These are phyloP conservation scores for Fusarium coicis DNA, from an alignment of 2,329 filamentous ascomycete genomes.

Conservation along the genomic window DNA sequence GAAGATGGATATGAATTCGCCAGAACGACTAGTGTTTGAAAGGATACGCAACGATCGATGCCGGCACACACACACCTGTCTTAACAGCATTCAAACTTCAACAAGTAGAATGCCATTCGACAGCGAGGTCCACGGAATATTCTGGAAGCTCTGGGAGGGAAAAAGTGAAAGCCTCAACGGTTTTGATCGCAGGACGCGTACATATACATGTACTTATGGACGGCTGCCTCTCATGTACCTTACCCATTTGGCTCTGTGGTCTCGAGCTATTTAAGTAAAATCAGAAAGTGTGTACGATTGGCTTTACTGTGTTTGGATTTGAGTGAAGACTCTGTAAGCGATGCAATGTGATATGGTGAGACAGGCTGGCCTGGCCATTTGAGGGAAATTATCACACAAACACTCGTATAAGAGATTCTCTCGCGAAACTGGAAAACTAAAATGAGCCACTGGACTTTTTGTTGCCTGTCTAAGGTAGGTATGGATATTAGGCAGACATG, in stretches of 20 bases:
- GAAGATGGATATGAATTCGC: neutral
- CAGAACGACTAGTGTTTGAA: neutral
- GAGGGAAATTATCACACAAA: neutral
- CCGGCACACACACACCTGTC: neutral
- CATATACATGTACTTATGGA: neutral
- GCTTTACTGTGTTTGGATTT: neutral
- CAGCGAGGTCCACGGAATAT: neutral
- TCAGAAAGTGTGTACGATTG: slow-evolving; percentile 9
- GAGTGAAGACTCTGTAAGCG: neutral
- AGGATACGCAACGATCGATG: neutral
- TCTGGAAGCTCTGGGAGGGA: neutral
- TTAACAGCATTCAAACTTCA: slow-evolving; percentile 1
- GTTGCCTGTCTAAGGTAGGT: neutral
- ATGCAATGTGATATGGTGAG: neutral
- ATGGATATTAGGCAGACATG: slow-evolving; percentile 7
- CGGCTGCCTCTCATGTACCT: slow-evolving; percentile 18
- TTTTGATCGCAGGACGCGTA: neutral
- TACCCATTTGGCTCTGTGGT: neutral
- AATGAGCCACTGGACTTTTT: neutral
- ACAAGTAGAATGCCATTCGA: neutral
- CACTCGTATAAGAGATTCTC: neutral
- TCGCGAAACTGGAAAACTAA: neutral
- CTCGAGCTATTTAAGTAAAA: slow-evolving; percentile 23
- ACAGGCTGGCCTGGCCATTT: neutral
- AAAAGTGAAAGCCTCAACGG: slow-evolving; percentile 13